Conservation (phyloP, 352 stramenopile species). For the Globisporangium perplexum region DNA sequence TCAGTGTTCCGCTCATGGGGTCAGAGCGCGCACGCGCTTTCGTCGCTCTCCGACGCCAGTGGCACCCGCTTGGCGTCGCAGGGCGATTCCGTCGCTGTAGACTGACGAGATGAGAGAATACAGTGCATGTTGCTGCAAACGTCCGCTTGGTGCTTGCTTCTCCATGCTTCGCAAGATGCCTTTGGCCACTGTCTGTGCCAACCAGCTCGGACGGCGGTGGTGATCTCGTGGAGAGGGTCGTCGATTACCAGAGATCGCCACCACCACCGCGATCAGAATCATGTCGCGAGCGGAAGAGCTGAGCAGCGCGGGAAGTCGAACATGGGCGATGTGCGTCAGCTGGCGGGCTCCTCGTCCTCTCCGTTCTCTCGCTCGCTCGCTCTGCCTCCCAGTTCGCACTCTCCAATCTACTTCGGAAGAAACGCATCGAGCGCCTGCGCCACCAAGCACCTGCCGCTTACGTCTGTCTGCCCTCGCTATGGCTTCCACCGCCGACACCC, state of each 20-base stretch:
- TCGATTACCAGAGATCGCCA: no score
- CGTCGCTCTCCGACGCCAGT: slow-evolving; percentile 12
- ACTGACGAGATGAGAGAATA: not conserved
- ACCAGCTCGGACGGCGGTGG: no score
- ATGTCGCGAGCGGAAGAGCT: no score
- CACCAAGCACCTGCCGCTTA: no score
- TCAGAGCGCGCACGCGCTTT: slow-evolving; percentile 16
- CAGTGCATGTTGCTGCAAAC: not conserved
- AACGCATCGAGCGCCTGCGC: not conserved
- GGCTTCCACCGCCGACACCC: no score
- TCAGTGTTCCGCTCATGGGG: slow-evolving; percentile 9
- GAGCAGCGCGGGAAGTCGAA: no score
- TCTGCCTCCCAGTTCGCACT: not conserved
- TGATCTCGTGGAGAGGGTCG: no score
- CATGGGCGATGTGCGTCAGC: no score
- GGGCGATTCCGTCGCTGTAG: slow-evolving; percentile 11
- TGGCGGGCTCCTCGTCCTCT: not conserved
- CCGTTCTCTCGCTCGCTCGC: not conserved
- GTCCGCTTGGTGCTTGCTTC: not conserved
- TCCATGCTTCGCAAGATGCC: no score
- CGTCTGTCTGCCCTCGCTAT: no score
- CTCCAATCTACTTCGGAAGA: not conserved
- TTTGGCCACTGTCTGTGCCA: no score
- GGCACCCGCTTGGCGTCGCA: slow-evolving; percentile 3
- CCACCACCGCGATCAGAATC: no score